Percentiles rank a stretch among this genome's conserved stretches.
Evolutionary conservation across 2,329 filamentous ascomycete genomes (phyloP).

Genomic region (Monosporascus sp.): DNA sequence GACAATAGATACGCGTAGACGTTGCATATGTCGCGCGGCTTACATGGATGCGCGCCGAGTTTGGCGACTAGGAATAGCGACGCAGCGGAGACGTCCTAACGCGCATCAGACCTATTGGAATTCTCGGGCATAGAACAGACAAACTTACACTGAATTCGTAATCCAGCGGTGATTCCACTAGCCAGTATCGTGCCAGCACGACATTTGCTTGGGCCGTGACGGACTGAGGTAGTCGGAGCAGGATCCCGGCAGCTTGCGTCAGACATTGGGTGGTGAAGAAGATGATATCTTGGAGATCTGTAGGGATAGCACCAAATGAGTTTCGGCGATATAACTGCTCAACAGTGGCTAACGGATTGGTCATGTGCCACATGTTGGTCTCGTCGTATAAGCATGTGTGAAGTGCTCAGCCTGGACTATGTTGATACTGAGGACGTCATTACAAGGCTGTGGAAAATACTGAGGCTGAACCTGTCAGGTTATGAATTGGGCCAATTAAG

Average conservation of each 20-base stretch:
- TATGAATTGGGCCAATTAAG: background rate
- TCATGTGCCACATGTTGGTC: conserved; percentile 53
- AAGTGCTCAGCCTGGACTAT: too few species aligned
- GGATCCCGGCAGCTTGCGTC: conserved; percentile 72
- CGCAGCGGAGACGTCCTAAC: conserved; percentile 74
- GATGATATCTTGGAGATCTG: conserved; percentile 65
- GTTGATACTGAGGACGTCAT: background rate
- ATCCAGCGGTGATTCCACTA: conserved; percentile 50
- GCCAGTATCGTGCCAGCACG: conserved; percentile 75
- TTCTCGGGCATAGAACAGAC: background rate
- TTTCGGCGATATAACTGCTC: conserved; percentile 59
- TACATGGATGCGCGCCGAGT: conserved; percentile 69
- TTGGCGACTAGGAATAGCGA: conserved; percentile 78
- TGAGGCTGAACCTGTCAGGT: background rate
- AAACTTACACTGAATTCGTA: conserved; percentile 51
- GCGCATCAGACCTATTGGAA: conserved; percentile 3
- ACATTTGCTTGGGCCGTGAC: conserved; percentile 82
- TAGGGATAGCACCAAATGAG: conserved; percentile 54
- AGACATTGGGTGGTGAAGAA: conserved; percentile 68
- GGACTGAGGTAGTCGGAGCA: conserved; percentile 80
- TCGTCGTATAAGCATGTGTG: background rate
- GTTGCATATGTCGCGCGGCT: conserved; percentile 75
- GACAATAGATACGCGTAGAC: conserved; percentile 79
- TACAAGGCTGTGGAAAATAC: background rate
- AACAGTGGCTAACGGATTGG: conserved; percentile 68